phyloP scores from a whole-genome alignment of 345 rosid genomes.

The Corymbia maculata region DNA sequence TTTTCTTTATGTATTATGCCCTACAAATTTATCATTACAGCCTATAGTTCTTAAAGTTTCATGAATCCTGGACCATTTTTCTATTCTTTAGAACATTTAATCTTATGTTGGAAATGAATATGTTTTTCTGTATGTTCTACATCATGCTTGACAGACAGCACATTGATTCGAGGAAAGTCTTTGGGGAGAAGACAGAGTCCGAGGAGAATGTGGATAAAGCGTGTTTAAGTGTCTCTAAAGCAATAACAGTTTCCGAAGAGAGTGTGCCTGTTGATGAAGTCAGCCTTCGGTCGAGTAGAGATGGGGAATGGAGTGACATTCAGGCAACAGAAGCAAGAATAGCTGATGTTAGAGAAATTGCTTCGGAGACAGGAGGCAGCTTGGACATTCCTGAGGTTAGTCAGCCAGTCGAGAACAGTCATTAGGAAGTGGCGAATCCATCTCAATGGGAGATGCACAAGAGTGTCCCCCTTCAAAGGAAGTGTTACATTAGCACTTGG shows the following conservation, averaged over 20 bases:
- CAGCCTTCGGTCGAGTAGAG: conserved; percentile 40
- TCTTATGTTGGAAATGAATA: background rate
- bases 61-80: background rate
- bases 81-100: background rate
- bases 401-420: conserved; percentile 28
- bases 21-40: background rate
- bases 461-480: background rate
- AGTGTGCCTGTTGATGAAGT: conserved; percentile 49
- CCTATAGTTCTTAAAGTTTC: background rate
- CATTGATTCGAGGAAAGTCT: conserved; percentile 57
- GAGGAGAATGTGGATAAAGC: conserved; percentile 75
- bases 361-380: conserved; percentile 46
- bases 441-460: background rate
- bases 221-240: conserved; percentile 58
- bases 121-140: background rate
- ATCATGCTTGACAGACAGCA: conserved; percentile 42
- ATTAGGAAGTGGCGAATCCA: background rate
- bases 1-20: background rate
- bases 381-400: conserved; percentile 58
- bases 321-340: conserved; percentile 77
- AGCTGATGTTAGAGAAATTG: conserved; percentile 66
- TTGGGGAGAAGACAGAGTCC: conserved; percentile 54
- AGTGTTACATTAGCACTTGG: background rate
- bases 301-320: conserved; percentile 73
- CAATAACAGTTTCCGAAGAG: conserved; percentile 30